Conservation (phyloP, 2,329 filamentous ascomycete genomes). For the Fusarium continuum region DNA sequence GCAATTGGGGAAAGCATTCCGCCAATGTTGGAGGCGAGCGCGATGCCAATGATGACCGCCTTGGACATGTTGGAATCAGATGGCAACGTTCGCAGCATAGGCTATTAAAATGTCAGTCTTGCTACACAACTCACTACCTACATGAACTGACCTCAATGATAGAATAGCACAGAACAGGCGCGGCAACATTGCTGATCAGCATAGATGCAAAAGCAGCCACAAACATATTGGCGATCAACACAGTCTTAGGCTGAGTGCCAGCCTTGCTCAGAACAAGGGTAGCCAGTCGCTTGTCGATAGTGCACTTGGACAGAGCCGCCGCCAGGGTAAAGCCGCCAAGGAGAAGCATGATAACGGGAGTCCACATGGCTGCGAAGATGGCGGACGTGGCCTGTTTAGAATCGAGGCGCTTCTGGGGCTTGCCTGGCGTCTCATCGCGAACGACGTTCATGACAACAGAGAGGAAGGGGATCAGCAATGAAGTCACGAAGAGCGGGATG, state of each 20-base stretch:
- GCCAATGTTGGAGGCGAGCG: slow-evolving; percentile 92
- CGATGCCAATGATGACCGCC: slow-evolving; percentile 93
- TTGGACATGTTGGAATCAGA: slow-evolving; percentile 93
- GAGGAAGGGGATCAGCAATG: slow-evolving; percentile 90
- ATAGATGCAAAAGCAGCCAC: slow-evolving; percentile 97
- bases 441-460: slow-evolving; percentile 88
- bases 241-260: slow-evolving; percentile 86
- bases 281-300: slow-evolving; percentile 96
- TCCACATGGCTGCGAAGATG: slow-evolving; percentile 98
- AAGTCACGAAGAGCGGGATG: slow-evolving; percentile 96
- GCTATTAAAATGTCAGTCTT: slow-evolving; percentile 58
- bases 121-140: background rate
- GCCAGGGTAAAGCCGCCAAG: slow-evolving; percentile 96
- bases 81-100: slow-evolving; percentile 91
- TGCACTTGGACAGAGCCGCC: slow-evolving; percentile 94
- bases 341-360: slow-evolving; percentile 97
- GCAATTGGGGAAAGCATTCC: slow-evolving; percentile 97
- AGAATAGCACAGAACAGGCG: slow-evolving; percentile 95
- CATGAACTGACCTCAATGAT: slow-evolving; percentile 80
- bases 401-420: slow-evolving; percentile 74
- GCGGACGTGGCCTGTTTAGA: slow-evolving; percentile 83
- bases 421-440: slow-evolving; percentile 69
- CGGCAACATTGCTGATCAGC: slow-evolving; percentile 98
- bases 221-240: slow-evolving; percentile 97
- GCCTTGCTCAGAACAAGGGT: slow-evolving; percentile 97